Base-by-base conservation (phyloP, 768 basidiomycete genomes). In the Kondoa subrosea region DNA sequence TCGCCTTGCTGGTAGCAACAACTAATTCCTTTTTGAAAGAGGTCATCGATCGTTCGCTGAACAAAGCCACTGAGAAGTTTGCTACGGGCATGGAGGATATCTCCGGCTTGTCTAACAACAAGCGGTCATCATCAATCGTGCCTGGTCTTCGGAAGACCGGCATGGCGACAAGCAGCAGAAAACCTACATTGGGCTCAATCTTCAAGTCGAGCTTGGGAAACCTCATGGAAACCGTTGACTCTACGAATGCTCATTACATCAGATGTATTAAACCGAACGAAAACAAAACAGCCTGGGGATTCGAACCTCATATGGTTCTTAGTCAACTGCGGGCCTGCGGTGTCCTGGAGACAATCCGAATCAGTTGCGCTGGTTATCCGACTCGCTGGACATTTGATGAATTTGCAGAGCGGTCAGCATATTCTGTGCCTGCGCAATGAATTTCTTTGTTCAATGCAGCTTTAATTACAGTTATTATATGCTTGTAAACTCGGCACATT, bases 231-330 rank as follows among this genome's bases (percentile, higher is more conserved):
- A 99, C 95, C 0, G 86, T 99, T 71, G 87, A 89, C 74, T 87
- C 89, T 68, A 99, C 95, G 15, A 96, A 99, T 74, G 95, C 96
- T 0, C 95, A 99, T 76, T 99, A 99, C 76, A 99, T 99, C 75
- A 85, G 95, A 60, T 99, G 95, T 77, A 97, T 99, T 81, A 99
- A 99, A 77, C 95, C 95, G 1, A 99, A 99, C 76, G 95, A 99
- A 75, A 82, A 83, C 71, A 99, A 99, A 80, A 85, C 82, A 65
- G 91, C 95, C 40, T 99, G 95, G 95, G 90, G 91, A 76, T 92
- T 96, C 75, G 85, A 87, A 31, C 89, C 92, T 33, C 89, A 92
- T 73, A 91, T 97, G 76, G 95, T 99, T 17, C 79, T 99, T 57
- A 85, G 89, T 25, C 95, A 99, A 76, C 80, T 99, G 31, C 84